Conservation (phyloP, 2,329 filamentous ascomycete genomes). For the Verticillium dahliae region DNA sequence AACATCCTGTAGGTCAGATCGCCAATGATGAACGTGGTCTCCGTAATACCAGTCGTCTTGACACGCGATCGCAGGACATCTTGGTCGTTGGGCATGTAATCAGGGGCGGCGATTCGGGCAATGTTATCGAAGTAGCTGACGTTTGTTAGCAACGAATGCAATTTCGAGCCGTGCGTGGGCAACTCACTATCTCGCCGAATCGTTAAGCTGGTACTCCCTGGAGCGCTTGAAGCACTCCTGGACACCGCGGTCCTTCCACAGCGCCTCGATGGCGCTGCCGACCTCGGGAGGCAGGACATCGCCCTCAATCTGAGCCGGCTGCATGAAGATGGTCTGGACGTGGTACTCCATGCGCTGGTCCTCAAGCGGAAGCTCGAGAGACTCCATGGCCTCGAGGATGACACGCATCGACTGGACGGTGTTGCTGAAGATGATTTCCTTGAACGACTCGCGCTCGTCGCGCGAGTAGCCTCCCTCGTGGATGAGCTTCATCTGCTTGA, state of each 20-base stretch:
- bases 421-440: conserved; percentile 67
- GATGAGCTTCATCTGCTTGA: conserved; percentile 99
- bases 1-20: conserved; percentile 96
- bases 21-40: conserved; percentile 92
- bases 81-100: conserved; percentile 93
- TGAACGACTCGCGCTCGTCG: conserved; percentile 68
- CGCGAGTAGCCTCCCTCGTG: conserved; percentile 98
- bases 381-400: conserved; percentile 64
- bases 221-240: conserved; percentile 95
- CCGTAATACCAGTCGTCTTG: conserved; percentile 95
- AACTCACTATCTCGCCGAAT: conserved; percentile 90
- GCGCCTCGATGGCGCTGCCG: conserved; percentile 81
- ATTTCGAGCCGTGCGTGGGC: not conserved
- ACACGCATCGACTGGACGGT: conserved; percentile 65
- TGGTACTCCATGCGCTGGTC: conserved; percentile 94
- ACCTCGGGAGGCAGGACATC: conserved; percentile 93
- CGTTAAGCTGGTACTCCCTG: conserved; percentile 92
- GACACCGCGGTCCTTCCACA: conserved; percentile 90
- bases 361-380: conserved; percentile 72
- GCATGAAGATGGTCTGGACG: conserved; percentile 98
- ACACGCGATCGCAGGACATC: conserved; percentile 93
- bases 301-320: conserved; percentile 92
- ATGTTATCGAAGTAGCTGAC: conserved; percentile 92
- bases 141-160: conserved; percentile 21
- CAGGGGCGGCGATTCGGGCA: conserved; percentile 79